Evolutionary conservation across 306 rosid genomes (phyloP), one percentile per base, ranked within the genome.

Genomic region (Pterocarpus santalinus): DNA sequence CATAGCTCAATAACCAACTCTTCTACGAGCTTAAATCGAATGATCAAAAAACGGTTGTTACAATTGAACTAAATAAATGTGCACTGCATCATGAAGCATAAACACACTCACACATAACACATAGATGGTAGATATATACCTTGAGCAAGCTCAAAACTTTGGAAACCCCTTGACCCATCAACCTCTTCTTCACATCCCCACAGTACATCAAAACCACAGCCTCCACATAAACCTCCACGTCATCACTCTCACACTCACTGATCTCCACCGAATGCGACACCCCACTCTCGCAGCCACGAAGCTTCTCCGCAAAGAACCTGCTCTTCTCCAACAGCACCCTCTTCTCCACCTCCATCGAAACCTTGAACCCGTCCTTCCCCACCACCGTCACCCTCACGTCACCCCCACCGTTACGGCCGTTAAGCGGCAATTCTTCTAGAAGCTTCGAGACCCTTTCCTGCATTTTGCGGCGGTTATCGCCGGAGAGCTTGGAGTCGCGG

Each of bases 201-300:
- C 57, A 76, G 52, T 94, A 91, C 98, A 94, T 94, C 91, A 94
- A 87, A 56, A 94, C 92, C 56, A 94, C 92, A 63, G 91, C 86
- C 62, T 94, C 98, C 36, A 92, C 94, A 44, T 94, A 92, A 6
- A 88, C 92, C 39, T 94, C 90, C 33, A 94, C 92, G 51, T 94
- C 95, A 56, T 94, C 97, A 69, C 98, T 90, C 62, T 94, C 97
- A 70, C 98, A 94, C 63, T 94, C 98, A 35, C 97, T 92, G 80
- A 94, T 92, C 90, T 94, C 98, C 46, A 92, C 97, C 5, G 90
- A 84, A 77, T 92, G 95, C 1, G 89, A 72, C 7, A 90, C 58
- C 12, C 82, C 90, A 14, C 80, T 67, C 0, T 86, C 93, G 33
- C 89, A 92, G 17, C 87, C 69, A 7, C 63, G 81, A 58, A 94